Base-by-base conservation (phyloP, 345 rosid genomes). In the Eucalyptus pauciflora region DNA sequence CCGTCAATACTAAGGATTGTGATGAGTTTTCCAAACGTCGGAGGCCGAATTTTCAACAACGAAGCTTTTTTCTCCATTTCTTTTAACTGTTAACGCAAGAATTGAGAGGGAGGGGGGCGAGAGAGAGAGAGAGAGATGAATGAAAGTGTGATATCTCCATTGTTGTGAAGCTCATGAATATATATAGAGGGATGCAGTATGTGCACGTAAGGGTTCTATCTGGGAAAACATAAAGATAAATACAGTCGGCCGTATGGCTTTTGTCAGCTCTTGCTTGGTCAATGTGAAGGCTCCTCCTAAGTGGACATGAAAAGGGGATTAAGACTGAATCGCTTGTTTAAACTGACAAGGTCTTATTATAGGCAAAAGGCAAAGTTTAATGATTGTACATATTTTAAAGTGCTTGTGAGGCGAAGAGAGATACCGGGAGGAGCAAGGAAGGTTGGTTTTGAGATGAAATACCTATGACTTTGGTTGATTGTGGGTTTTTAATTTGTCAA, bases 1-100 rank as follows among this genome's bases (percentile, higher is more conserved):
- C 98, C 99, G 71, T 96, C 99, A 37, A 96, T 88, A 86, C 99
- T 95, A 24, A 96, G 95, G 81, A 96, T 69, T 14, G 99, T 94
- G 29, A 94, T 90, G 17, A 95, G 96, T 5, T 92, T 88, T 31
- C 98, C 99, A 54, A 48, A 90, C 16, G 86, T 64, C 12, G 98
- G 96, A 29, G 96, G 94, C 54, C 80, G 92, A 88, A 89, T 88
- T 49, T 33, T 86, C 41, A 54, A 50, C 22, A 5, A 60, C 7
- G 89, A 37, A 27, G 86, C 22, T 45, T 33, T 86, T 29, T 60
- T 52, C 89, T 87, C 91, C 93, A 92, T 92, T 86, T 50, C 22
- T 51, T 71, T 17, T 71, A 31, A 18, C 81, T 37, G 81, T 37
- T 71, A 37, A 17, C 22, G 81, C 45, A 33, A 71, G 25, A 69